Evolutionary conservation across 1,284 basidiomycete genomes (phyloP).

Genomic region (Malassezia slooffiae): DNA sequence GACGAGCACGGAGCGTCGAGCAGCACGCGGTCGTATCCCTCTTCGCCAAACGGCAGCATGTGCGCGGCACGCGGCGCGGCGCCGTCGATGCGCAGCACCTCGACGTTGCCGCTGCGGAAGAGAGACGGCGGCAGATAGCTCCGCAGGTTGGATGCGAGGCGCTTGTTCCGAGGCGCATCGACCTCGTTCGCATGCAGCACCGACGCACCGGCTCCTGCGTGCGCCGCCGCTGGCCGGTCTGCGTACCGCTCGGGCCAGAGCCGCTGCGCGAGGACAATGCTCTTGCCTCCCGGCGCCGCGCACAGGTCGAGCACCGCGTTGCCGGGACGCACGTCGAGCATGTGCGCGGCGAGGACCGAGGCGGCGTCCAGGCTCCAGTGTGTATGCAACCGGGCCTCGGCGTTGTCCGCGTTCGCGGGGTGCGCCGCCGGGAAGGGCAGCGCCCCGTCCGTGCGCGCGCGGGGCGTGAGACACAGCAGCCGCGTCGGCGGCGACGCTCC

Average conservation of each 20-base stretch:
- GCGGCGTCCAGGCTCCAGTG: slow-evolving; percentile 10
- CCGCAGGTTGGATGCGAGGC: slow-evolving; percentile 2
- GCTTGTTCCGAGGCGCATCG: not conserved
- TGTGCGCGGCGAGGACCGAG: slow-evolving; percentile 6
- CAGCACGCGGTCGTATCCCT: slow-evolving; percentile 6
- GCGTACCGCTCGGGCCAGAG: slow-evolving; percentile 7
- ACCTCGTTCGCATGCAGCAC: slow-evolving; percentile 8
- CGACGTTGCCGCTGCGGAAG: slow-evolving; percentile 2
- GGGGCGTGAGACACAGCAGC: slow-evolving; percentile 1
- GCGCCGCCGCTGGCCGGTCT: not conserved
- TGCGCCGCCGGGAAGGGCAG: slow-evolving; percentile 3
- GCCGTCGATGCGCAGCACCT: slow-evolving; percentile 6
- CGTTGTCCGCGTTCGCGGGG: not conserved
- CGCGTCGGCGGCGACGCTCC: slow-evolving; percentile 1
- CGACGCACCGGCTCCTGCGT: not conserved
- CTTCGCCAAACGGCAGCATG: slow-evolving; percentile 7
- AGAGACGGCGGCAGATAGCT: slow-evolving; percentile 2
- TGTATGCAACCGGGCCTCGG: slow-evolving; percentile 1
- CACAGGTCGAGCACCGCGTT: slow-evolving; percentile 10
- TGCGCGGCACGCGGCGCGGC: slow-evolving; percentile 6
- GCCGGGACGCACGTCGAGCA: slow-evolving; percentile 4
- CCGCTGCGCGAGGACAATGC: slow-evolving; percentile 2
- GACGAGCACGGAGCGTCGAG: slow-evolving; percentile 10
- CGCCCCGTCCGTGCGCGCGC: not conserved
- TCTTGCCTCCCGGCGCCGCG: slow-evolving; percentile 6